phyloP scores from a whole-genome alignment of 1,139 yeast genomes.

The Lodderomyces orthopsilosis region DNA sequence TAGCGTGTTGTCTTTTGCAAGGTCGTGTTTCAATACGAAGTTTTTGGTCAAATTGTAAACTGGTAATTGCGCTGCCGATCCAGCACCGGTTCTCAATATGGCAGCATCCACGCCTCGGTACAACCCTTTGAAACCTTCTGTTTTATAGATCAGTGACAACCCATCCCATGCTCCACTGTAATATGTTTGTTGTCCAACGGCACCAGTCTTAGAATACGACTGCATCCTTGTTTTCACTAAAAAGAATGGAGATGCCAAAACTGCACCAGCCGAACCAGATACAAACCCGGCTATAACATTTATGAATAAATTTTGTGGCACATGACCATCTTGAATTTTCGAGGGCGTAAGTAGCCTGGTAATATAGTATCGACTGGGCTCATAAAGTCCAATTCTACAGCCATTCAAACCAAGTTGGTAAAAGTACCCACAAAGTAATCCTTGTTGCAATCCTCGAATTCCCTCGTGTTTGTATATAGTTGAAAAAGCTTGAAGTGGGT shows the following conservation, averaged over 20 bases:
- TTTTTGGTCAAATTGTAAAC: slow-evolving; percentile 77
- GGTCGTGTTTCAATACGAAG: slow-evolving; percentile 46
- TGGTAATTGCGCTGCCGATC: slow-evolving; percentile 95
- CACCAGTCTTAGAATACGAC: slow-evolving; percentile 62
- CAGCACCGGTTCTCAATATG: slow-evolving; percentile 88
- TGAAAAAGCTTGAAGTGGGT: slow-evolving; percentile 80
- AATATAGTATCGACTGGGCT: slow-evolving; percentile 67
- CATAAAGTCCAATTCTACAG: slow-evolving; percentile 89
- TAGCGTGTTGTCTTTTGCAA: slow-evolving; percentile 61
- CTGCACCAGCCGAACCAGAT: slow-evolving; percentile 89
- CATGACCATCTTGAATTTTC: slow-evolving; percentile 30
- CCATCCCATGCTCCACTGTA: slow-evolving; percentile 73
- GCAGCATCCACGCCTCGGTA: slow-evolving; percentile 96
- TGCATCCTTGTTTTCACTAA: slow-evolving; percentile 96
- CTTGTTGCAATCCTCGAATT: slow-evolving; percentile 82
- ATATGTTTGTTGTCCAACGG: slow-evolving; percentile 90
- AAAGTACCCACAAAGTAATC: slow-evolving; percentile 75
- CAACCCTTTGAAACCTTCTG: slow-evolving; percentile 76
- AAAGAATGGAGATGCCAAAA: slow-evolving; percentile 86
- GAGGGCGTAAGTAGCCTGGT: slow-evolving; percentile 56
- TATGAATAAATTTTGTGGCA: slow-evolving; percentile 58
- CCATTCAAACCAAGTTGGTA: slow-evolving; percentile 93
- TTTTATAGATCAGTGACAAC: slow-evolving; percentile 51
- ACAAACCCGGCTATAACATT: slow-evolving; percentile 81
- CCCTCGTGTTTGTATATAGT: slow-evolving; percentile 84